A percentile compares a stretch with the other conserved stretches of the same genome.
Evolutionary conservation across 129 eudicot genomes (phyloP).

Genomic region (Gnaphalium uliginosum): DNA sequence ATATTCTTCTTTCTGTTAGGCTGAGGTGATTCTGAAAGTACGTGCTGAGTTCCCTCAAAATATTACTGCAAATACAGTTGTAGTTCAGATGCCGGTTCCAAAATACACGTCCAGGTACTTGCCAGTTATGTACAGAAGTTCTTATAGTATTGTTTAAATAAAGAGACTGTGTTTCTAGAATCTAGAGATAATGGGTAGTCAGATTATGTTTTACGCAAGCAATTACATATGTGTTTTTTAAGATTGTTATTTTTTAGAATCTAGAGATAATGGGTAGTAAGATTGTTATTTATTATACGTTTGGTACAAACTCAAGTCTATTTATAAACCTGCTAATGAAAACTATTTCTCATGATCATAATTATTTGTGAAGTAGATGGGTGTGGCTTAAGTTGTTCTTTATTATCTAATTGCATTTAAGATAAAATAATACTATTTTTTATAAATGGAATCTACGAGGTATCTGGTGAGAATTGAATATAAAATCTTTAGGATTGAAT

Average conservation of each 20-base stretch:
- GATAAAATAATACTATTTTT: too few relatives aligned
- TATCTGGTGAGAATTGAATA: neutral
- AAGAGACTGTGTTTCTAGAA: neutral
- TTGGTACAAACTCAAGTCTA: neutral
- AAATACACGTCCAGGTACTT: constrained; percentile 75
- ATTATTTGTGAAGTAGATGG: neutral
- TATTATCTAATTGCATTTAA: neutral
- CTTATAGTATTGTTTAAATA: neutral
- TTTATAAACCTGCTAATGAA: neutral
- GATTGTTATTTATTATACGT: neutral
- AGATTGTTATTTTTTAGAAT: neutral
- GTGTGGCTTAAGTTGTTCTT: neutral
- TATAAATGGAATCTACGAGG: neutral
- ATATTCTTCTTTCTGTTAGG: constrained; percentile 42
- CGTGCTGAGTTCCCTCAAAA: constrained; percentile 81
- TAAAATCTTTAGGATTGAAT: too few relatives aligned
- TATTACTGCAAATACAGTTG: constrained; percentile 82
- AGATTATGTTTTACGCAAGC: neutral
- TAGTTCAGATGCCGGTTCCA: constrained; percentile 88
- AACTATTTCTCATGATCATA: neutral
- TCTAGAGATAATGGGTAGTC: constrained; percentile 4
- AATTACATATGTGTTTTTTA: constrained; percentile 14
- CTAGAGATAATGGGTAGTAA: neutral
- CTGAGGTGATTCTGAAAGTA: constrained; percentile 78
- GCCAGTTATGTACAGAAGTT: constrained; percentile 4